Conservation (phyloP, 257 asterid genomes). For the Thymus mandschuricus region DNA sequence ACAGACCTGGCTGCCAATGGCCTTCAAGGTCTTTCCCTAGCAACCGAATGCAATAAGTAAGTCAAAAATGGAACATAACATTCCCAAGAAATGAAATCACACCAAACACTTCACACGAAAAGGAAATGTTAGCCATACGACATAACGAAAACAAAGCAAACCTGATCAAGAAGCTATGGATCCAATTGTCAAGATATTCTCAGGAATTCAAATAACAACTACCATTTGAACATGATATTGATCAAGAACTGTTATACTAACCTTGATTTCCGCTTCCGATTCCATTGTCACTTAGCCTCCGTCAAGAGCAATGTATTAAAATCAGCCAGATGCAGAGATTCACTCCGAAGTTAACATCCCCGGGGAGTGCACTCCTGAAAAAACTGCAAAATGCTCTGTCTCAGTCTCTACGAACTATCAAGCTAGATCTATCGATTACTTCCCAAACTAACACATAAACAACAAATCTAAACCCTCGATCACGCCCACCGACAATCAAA, state of each 20-base stretch:
- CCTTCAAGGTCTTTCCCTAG: conserved; percentile 86
- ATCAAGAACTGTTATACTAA: conserved; percentile 37
- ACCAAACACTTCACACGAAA: conserved; percentile 13
- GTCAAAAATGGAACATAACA: conserved; percentile 11
- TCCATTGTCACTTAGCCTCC: conserved; percentile 59
- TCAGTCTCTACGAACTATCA: conserved; percentile 22
- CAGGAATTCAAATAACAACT: not conserved
- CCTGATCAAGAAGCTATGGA: conserved; percentile 8
- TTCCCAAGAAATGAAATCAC: not conserved
- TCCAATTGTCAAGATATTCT: conserved; percentile 1
- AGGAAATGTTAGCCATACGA: not conserved
- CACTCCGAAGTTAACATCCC: conserved; percentile 55
- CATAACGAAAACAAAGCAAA: not conserved
- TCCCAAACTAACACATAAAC: not conserved
- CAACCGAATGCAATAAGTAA: conserved; percentile 29
- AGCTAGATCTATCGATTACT: conserved; percentile 47
- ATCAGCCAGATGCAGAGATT: conserved; percentile 33
- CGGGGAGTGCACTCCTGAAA: conserved; percentile 29
- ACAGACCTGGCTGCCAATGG: conserved; percentile 73
- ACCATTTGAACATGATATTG: not conserved
- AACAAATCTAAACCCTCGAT: conserved; percentile 21
- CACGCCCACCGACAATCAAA: conserved; percentile 18
- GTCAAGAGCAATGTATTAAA: conserved; percentile 38
- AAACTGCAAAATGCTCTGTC: conserved; percentile 21
- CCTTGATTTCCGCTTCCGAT: conserved; percentile 81